Conservation (phyloP, 208 protist genomes). For the Porcisia hertigi region DNA sequence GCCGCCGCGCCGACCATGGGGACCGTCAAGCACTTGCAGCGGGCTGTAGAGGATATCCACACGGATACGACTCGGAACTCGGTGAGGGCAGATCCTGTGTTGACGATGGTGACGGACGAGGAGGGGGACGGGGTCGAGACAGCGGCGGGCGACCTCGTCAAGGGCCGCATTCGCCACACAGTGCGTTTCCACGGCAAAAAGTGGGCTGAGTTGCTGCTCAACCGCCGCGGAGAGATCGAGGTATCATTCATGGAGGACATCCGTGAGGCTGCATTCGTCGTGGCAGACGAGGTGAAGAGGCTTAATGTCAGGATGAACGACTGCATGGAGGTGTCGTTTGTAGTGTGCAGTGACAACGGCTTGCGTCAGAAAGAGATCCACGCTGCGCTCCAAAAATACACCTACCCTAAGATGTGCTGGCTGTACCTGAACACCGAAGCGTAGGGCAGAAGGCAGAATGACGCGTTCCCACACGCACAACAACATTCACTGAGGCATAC, state of each 20-base stretch:
- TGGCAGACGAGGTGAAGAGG: conserved; percentile 29
- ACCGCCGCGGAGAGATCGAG: conserved; percentile 20
- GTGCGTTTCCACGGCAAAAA: conserved; percentile 58
- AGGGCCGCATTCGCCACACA: conserved; percentile 45
- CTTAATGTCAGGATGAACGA: conserved; percentile 42
- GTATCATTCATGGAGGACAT: conserved; percentile 47
- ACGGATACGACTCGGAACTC: background rate
- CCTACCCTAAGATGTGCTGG: conserved; percentile 39
- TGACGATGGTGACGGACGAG: background rate
- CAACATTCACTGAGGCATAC: background rate
- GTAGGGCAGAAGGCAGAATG: background rate
- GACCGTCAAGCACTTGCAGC: background rate
- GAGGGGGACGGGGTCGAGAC: background rate
- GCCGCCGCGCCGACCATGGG: conserved; percentile 9
- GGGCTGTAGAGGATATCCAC: background rate
- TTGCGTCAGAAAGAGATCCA: conserved; percentile 37
- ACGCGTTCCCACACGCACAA: background rate
- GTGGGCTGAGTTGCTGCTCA: conserved; percentile 41
- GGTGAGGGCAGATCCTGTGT: background rate
- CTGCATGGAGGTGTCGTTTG: conserved; percentile 48
- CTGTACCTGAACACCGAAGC: conserved; percentile 29
- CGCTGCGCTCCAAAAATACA: conserved; percentile 35
- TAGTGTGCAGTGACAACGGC: conserved; percentile 33
- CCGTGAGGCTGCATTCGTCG: conserved; percentile 23
- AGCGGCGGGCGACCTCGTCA: conserved; percentile 8